These are phyloP conservation scores for Hyphodiscus sp. DNA, from an alignment of 2,329 filamentous ascomycete species.

Conservation along the genomic window DNA sequence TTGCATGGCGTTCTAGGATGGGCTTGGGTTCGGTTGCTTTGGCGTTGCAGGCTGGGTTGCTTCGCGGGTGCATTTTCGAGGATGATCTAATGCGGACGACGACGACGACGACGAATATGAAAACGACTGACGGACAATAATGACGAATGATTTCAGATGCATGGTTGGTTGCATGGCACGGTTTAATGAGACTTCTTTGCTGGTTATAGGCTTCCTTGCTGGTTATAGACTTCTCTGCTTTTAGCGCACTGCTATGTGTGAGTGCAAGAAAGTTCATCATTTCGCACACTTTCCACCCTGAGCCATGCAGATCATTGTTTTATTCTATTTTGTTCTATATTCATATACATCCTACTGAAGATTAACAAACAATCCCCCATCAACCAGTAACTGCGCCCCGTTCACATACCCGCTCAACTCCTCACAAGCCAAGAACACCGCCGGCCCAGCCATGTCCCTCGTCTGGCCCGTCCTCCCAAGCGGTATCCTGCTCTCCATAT, in stretches of 20 bases:
- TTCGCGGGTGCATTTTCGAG: background rate
- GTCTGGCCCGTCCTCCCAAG: constrained; percentile 67
- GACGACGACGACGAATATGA: background rate
- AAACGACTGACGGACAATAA: background rate
- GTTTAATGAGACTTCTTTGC: background rate
- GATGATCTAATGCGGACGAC: background rate
- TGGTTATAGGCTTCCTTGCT: no score
- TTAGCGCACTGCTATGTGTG: no score
- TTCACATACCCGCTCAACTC: constrained; percentile 75
- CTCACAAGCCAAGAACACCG: constrained; percentile 76
- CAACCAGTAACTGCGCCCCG: constrained; percentile 76
- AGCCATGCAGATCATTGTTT: no score
- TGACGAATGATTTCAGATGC: background rate
- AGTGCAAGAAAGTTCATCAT: no score
- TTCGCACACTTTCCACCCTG: no score
- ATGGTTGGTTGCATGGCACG: background rate
- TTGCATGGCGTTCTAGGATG: background rate
- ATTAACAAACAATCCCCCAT: constrained; percentile 87
- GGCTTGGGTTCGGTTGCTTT: background rate
- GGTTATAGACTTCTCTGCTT: no score
- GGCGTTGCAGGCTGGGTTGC: background rate
- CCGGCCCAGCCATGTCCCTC: constrained; percentile 72
- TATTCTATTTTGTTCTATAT: no score
- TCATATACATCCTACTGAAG: constrained; percentile 49
- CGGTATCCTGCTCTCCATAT: constrained; percentile 79